These are phyloP conservation scores for Neonectria hederae DNA, from an alignment of 2,329 filamentous ascomycete species.

Conservation along the genomic window DNA sequence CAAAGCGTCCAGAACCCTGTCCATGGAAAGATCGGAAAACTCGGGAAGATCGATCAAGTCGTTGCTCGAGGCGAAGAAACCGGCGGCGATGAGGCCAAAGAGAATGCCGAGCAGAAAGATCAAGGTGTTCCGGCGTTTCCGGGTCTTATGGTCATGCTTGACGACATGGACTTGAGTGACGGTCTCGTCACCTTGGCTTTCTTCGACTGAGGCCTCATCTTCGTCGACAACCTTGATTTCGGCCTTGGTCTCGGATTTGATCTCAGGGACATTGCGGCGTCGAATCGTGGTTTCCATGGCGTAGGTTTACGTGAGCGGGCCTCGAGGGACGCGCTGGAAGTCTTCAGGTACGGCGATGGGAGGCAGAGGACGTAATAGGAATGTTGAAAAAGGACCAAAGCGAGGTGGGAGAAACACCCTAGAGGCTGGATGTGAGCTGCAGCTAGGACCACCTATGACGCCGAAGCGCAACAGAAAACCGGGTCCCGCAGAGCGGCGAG, in stretches of 20 bases:
- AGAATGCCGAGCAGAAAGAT: constrained; percentile 89
- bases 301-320: constrained; percentile 20
- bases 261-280: constrained; percentile 44
- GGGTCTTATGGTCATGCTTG: constrained; percentile 58
- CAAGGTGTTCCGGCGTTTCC: constrained; percentile 80
- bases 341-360: constrained; percentile 20
- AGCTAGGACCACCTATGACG: constrained; percentile 37
- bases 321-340: constrained; percentile 30
- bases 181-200: constrained; percentile 40
- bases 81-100: constrained; percentile 88
- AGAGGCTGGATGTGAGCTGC: not conserved
- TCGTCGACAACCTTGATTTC: not conserved
- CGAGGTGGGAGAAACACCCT: not conserved
- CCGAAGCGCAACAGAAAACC: constrained; percentile 33
- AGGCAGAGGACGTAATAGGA: constrained; percentile 1
- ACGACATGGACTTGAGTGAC: constrained; percentile 54
- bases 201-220: constrained; percentile 35
- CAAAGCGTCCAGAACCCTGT: constrained; percentile 85
- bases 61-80: constrained; percentile 89
- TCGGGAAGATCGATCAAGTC: constrained; percentile 86
- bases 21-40: constrained; percentile 79
- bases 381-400: constrained; percentile 3
- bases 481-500: constrained; percentile 29
- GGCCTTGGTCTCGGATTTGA: constrained; percentile 14
- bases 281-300: constrained; percentile 48